Evolutionary conservation across 352 stramenopile species (phyloP).

Genomic region (Phytophthora agathidicida): DNA sequence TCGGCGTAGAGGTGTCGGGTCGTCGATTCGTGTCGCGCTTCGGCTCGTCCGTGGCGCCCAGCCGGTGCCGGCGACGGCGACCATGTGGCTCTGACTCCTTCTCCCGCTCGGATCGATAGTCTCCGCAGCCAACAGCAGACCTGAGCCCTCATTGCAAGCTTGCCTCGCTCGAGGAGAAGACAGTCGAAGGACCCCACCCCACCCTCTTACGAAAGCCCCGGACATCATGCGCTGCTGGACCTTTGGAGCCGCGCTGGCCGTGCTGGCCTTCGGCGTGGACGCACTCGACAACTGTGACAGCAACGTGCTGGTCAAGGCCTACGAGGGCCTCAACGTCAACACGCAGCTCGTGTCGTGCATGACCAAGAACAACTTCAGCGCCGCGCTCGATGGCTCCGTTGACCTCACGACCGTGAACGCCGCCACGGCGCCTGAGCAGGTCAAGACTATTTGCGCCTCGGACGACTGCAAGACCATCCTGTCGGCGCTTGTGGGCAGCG

Average conservation of each 20-base stretch:
- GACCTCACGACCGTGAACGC: conserved; percentile 44
- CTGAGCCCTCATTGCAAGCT: conserved; percentile 41
- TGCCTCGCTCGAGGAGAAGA: conserved; percentile 38
- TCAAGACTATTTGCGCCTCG: conserved; percentile 49
- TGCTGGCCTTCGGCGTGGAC: conserved; percentile 22
- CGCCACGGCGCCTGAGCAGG: conserved; percentile 39
- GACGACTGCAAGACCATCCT: conserved; percentile 51
- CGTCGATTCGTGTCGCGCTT: conserved; percentile 14
- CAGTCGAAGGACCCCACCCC: conserved; percentile 15
- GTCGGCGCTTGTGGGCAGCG: conserved; percentile 46
- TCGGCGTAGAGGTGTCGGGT: conserved; percentile 26
- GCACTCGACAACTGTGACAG: conserved; percentile 45
- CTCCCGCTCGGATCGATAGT: not conserved
- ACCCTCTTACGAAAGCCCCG: not conserved
- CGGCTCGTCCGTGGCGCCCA: conserved; percentile 22
- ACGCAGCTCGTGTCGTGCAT: conserved; percentile 54
- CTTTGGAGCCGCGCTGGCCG: conserved; percentile 18
- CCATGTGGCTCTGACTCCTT: conserved; percentile 17
- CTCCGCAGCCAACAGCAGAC: conserved; percentile 6
- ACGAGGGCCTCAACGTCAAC: conserved; percentile 58
- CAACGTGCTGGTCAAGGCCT: conserved; percentile 52
- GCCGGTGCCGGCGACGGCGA: conserved; percentile 11
- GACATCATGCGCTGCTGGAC: conserved; percentile 25
- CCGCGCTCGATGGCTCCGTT: conserved; percentile 51
- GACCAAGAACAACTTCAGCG: conserved; percentile 53